Base-by-base conservation (phyloP, 495 filamentous ascomycete species). In the Trichoderma gamsii region DNA sequence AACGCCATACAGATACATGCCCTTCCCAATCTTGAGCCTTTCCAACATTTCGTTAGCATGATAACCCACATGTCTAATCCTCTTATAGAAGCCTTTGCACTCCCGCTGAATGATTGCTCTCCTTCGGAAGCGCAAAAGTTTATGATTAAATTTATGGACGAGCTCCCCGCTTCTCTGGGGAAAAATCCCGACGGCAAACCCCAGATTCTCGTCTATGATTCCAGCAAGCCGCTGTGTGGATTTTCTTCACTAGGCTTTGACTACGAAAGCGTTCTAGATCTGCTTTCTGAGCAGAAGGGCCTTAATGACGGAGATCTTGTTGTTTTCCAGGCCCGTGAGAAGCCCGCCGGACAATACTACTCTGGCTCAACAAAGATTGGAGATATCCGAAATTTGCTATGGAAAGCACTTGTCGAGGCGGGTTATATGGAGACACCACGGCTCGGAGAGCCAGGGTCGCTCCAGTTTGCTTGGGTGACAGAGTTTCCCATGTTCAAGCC, bases 401-500 rank as follows among this genome's bases (percentile, higher is more conserved):
- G 93, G 74, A 82, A 84, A 25, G 79, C 81, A 29, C 92, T 90
- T 13, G 81, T 93, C 2, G 78, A 81, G 43, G 70, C 80, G 29
- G 84, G 81, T 3, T 76, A 92, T 41, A 76, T 93, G 4, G 73
- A 82, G 2, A 46, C 65, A 7, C 41, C 65, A 16, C 65, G 44
- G 12, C 65, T 66, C 9, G 65, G 65, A 11, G 65, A 78, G 80
- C 0, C 82, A 86, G 4, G 71, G 77, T 23, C 80, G 77, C 15
- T 90, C 91, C 71, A 79, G 83, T 46, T 92, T 92, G 72, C 91
- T 63, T 99, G 96, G 95, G 83, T 99, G 7, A 86, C 83, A 2
- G 86, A 92, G 69, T 99, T 99, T 76, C 95, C 95, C 8, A 87
- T 99, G 65, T 98, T 99, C 79, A 89, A 90, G 0, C 90, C 90